Evolutionary conservation across 805 yeast genomes (phyloP).

Genomic region (Metschnikowia similis): DNA sequence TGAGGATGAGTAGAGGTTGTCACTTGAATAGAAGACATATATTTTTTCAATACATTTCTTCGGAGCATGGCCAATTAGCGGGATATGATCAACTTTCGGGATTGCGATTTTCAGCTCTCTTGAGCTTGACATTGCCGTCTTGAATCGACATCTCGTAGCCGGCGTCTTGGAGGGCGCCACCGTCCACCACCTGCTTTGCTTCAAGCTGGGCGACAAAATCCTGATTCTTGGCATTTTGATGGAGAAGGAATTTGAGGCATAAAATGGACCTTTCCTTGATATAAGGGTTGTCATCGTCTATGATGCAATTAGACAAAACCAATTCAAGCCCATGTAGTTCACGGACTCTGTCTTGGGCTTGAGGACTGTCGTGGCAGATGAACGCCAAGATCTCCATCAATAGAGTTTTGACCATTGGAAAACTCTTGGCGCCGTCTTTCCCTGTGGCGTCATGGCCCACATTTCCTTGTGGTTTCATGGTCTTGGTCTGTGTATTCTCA

Average conservation of each 20-base stretch:
- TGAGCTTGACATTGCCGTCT: conserved; percentile 65
- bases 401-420: conserved; percentile 65
- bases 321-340: conserved; percentile 64
- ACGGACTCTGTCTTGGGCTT: conserved; percentile 66
- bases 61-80: background rate
- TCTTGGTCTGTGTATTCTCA: conserved; percentile 24
- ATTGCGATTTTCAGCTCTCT: conserved; percentile 20
- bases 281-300: conserved; percentile 86
- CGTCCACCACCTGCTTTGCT: conserved; percentile 62
- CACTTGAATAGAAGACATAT: background rate
- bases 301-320: conserved; percentile 72
- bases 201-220: conserved; percentile 71
- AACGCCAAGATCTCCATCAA: conserved; percentile 63
- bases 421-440: conserved; percentile 18
- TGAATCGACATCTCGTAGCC: conserved; percentile 74
- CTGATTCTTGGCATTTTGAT: conserved; percentile 67
- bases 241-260: conserved; percentile 66
- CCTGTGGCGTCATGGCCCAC: background rate
- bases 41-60: background rate
- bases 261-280: conserved; percentile 80
- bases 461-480: conserved; percentile 1
- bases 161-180: conserved; percentile 52
- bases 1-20: conserved; percentile 1
- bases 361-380: conserved; percentile 46
- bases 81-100: background rate